Conservation (phyloP, 116 monocot genomes). For the Trichopus zeylanicus region DNA sequence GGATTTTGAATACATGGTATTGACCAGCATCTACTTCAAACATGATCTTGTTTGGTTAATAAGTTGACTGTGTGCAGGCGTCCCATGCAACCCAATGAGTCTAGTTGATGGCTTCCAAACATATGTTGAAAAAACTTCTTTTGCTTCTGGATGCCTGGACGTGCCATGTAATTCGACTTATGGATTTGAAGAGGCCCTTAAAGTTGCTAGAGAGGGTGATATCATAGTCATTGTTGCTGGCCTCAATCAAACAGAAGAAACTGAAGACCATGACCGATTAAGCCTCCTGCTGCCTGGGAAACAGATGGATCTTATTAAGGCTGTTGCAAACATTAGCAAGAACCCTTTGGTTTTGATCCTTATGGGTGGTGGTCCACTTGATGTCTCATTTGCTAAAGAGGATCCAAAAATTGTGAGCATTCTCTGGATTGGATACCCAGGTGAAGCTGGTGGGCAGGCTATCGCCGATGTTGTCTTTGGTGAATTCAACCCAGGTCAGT, state of each 20-base stretch:
- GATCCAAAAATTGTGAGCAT: slow-evolving; percentile 50
- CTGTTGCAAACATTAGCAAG: slow-evolving; percentile 35
- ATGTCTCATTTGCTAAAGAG: slow-evolving; percentile 65
- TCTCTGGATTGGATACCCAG: slow-evolving; percentile 92
- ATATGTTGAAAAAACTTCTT: slow-evolving; percentile 24
- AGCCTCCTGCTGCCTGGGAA: slow-evolving; percentile 85
- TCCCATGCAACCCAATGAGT: slow-evolving; percentile 52
- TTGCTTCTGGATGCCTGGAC: slow-evolving; percentile 56
- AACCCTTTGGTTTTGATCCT: slow-evolving; percentile 68
- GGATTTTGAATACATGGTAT: not conserved
- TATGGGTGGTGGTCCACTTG: slow-evolving; percentile 80
- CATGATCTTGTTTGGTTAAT: not conserved
- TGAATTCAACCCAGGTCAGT: slow-evolving; percentile 64
- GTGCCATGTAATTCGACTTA: slow-evolving; percentile 30
- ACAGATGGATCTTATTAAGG: slow-evolving; percentile 55
- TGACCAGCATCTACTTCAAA: not conserved
- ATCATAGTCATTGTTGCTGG: slow-evolving; percentile 63
- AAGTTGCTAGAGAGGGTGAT: slow-evolving; percentile 41
- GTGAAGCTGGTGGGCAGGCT: slow-evolving; percentile 74
- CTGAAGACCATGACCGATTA: slow-evolving; percentile 68
- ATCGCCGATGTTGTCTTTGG: slow-evolving; percentile 75
- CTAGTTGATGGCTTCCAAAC: slow-evolving; percentile 47
- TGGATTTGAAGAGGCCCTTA: slow-evolving; percentile 55
- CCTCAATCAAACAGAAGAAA: slow-evolving; percentile 69
- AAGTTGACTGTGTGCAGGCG: slow-evolving; percentile 15